Evolutionary conservation across 176 grass and related monocot species (phyloP).

Genomic region (Rhynchospora tenuis): DNA sequence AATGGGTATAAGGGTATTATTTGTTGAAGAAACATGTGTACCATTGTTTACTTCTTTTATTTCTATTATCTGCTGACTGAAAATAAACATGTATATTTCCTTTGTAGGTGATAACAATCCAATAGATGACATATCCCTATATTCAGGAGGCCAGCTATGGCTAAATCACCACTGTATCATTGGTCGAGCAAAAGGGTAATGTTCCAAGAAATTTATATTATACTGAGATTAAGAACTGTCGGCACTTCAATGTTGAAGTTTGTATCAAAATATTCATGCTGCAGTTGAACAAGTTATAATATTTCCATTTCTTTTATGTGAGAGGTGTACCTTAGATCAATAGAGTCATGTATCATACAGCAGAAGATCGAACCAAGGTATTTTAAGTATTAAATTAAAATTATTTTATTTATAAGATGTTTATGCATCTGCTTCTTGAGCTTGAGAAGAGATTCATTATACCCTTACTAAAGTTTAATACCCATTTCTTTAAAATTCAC

Average conservation of each 20-base stretch:
- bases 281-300: no score
- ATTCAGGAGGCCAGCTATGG: slow-evolving; percentile 11
- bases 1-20: background rate
- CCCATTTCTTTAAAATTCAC: no score
- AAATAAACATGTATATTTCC: background rate
- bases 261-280: background rate
- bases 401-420: no score
- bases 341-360: no score
- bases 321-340: no score
- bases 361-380: background rate
- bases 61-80: background rate
- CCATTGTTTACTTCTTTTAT: background rate
- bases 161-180: slow-evolving; percentile 24
- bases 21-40: background rate
- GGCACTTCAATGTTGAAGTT: background rate
- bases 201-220: background rate
- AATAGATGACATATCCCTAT: slow-evolving; percentile 18
- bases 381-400: no score
- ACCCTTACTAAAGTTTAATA: no score
- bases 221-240: background rate
- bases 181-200: slow-evolving; percentile 26
- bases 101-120: slow-evolving; percentile 23
- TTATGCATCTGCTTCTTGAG: no score
- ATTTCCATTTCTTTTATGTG: no score
- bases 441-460: no score